phyloP scores from a whole-genome alignment of 805 yeast genomes.

The Cyberlindnera xishuangbannaensis region DNA sequence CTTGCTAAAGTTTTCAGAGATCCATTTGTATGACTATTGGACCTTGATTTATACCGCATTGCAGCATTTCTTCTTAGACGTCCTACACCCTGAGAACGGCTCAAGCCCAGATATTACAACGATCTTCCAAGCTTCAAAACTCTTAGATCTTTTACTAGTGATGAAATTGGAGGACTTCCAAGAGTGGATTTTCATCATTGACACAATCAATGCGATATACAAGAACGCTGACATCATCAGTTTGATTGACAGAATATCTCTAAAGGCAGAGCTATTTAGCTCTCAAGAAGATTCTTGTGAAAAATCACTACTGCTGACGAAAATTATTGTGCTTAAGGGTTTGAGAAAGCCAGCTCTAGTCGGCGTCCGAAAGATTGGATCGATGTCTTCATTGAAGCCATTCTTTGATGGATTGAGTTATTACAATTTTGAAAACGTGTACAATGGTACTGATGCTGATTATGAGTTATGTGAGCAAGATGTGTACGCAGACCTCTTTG shows the following conservation, averaged over 20 bases:
- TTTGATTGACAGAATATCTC: constrained; percentile 22
- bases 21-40: constrained; percentile 69
- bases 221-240: constrained; percentile 28
- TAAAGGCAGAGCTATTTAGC: constrained; percentile 12
- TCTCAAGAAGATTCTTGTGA: constrained; percentile 23
- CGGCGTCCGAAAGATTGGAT: constrained; percentile 35
- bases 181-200: constrained; percentile 84
- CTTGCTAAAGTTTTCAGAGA: constrained; percentile 52
- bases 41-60: constrained; percentile 57
- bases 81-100: constrained; percentile 26
- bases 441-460: constrained; percentile 42
- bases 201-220: constrained; percentile 54
- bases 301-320: constrained; percentile 13
- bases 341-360: constrained; percentile 31
- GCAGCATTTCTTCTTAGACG: constrained; percentile 41
- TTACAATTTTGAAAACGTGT: constrained; percentile 59
- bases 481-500: constrained; percentile 51
- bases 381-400: constrained; percentile 44
- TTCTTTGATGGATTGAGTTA: constrained; percentile 66
- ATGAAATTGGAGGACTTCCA: constrained; percentile 74
- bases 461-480: constrained; percentile 47
- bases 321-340: constrained; percentile 16
- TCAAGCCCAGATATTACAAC: constrained; percentile 35
- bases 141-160: constrained; percentile 68
- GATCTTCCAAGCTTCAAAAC: constrained; percentile 60